Conservation (phyloP, 495 filamentous ascomycete species). For the Chaetomium tenue region DNA sequence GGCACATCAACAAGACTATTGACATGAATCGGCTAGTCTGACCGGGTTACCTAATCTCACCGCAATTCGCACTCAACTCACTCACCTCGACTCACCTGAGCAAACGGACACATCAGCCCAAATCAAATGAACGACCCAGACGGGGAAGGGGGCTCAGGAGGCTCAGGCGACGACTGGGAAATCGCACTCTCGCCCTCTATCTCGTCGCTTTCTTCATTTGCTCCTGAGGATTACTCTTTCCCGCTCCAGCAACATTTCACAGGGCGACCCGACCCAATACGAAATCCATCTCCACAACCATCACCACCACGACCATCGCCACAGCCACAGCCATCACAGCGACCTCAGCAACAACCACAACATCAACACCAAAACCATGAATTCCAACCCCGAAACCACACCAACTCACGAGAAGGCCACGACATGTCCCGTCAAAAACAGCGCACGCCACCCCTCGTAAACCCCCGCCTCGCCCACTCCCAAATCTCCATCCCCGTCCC, state of each 20-base stretch:
- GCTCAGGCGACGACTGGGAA: conserved; percentile 24
- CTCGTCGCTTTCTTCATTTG: conserved; percentile 26
- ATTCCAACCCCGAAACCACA: neutral
- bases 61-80: neutral
- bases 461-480: neutral
- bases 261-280: neutral
- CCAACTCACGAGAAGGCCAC: neutral
- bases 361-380: conserved; percentile 1
- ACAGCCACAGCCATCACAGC: neutral
- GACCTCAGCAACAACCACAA: neutral
- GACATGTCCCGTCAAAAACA: neutral
- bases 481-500: neutral
- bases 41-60: conserved; percentile 3
- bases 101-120: neutral
- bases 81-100: neutral
- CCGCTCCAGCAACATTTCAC: neutral
- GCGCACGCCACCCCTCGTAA: conserved; percentile 4
- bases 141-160: conserved; percentile 12
- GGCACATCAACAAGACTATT: neutral
- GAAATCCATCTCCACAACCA: neutral
- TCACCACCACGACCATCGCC: neutral
- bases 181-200: conserved; percentile 17
- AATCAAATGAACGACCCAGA: conserved; percentile 14
- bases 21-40: conserved; percentile 1
- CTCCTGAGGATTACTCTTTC: conserved; percentile 20